Percentiles rank a stretch among this genome's conserved stretches.
Evolutionary conservation across 2,329 filamentous ascomycete species (phyloP).

Genomic region (Botrytis tulipae): DNA sequence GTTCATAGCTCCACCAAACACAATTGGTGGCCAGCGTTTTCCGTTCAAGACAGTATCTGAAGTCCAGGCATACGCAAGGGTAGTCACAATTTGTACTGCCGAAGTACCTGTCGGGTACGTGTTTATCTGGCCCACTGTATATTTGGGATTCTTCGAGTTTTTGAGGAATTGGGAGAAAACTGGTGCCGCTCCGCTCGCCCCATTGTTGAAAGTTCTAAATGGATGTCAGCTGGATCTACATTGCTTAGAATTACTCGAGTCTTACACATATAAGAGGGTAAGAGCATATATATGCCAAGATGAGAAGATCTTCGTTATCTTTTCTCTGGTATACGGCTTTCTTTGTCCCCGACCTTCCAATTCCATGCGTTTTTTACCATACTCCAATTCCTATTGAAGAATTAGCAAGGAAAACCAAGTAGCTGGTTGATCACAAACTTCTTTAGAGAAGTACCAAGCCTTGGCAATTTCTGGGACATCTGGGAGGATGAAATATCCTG

Average conservation of each 20-base stretch:
- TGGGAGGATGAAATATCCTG: conserved; percentile 33
- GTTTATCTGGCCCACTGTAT: conserved; percentile 38
- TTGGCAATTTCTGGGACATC: conserved; percentile 40
- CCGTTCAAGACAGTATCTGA: conserved; percentile 31
- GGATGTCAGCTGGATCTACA: background rate
- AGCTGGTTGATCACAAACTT: conserved; percentile 15
- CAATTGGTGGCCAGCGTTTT: conserved; percentile 44
- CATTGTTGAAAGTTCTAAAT: conserved; percentile 17
- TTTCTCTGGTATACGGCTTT: conserved; percentile 40
- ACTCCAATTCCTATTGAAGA: conserved; percentile 12
- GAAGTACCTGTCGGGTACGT: conserved; percentile 36
- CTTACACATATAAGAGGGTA: conserved; percentile 28
- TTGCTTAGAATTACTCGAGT: too few relatives aligned
- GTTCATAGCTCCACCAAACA: conserved; percentile 46
- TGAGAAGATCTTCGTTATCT: conserved; percentile 38
- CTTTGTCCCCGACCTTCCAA: conserved; percentile 41
- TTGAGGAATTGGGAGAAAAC: conserved; percentile 47
- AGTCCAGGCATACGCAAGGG: conserved; percentile 36
- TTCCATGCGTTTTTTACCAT: conserved; percentile 31
- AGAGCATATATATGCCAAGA: conserved; percentile 45
- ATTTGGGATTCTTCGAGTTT: conserved; percentile 39
- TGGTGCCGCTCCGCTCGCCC: background rate
- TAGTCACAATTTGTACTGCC: conserved; percentile 31
- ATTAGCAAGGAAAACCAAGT: conserved; percentile 23
- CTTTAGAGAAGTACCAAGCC: conserved; percentile 21